Conservation (phyloP, 495 filamentous ascomycete species). For the Beverwykella pulmonaria region DNA sequence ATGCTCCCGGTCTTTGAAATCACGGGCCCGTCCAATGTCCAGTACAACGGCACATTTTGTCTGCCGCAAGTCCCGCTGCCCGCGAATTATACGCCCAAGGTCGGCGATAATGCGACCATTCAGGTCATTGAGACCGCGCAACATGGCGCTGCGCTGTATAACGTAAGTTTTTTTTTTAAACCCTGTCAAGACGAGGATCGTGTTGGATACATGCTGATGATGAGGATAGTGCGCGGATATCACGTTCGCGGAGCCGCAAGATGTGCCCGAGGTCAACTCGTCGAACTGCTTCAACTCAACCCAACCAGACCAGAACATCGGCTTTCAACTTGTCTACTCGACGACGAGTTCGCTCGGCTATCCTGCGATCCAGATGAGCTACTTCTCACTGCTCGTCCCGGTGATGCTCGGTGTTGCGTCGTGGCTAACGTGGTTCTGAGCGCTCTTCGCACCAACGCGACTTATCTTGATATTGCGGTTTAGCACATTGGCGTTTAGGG, state of each 20-base stretch:
- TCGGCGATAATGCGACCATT: slow-evolving; percentile 90
- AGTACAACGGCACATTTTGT: slow-evolving; percentile 86
- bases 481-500: neutral
- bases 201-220: neutral
- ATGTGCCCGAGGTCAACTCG: slow-evolving; percentile 71
- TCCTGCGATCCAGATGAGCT: slow-evolving; percentile 12
- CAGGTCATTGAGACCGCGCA: slow-evolving; percentile 88
- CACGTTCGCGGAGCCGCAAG: slow-evolving; percentile 73
- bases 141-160: slow-evolving; percentile 88
- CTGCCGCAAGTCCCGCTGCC: slow-evolving; percentile 90
- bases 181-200: neutral
- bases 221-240: slow-evolving; percentile 81
- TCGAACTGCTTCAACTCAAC: slow-evolving; percentile 84
- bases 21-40: slow-evolving; percentile 74
- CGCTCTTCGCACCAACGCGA: neutral
- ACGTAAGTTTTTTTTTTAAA: slow-evolving; percentile 71
- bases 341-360: slow-evolving; percentile 38
- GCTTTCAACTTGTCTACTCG: slow-evolving; percentile 75
- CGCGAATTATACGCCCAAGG: slow-evolving; percentile 66
- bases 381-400: slow-evolving; percentile 17
- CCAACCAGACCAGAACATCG: slow-evolving; percentile 53
- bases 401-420: slow-evolving; percentile 11
- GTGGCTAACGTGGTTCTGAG: slow-evolving; percentile 32
- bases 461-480: neutral
- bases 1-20: slow-evolving; percentile 87